A percentile compares a stretch with the other conserved stretches of the same genome.
These are phyloP conservation scores for Suhomyces yuchorum DNA, from an alignment of 1,139 yeast genomes.

Conservation along the genomic window DNA sequence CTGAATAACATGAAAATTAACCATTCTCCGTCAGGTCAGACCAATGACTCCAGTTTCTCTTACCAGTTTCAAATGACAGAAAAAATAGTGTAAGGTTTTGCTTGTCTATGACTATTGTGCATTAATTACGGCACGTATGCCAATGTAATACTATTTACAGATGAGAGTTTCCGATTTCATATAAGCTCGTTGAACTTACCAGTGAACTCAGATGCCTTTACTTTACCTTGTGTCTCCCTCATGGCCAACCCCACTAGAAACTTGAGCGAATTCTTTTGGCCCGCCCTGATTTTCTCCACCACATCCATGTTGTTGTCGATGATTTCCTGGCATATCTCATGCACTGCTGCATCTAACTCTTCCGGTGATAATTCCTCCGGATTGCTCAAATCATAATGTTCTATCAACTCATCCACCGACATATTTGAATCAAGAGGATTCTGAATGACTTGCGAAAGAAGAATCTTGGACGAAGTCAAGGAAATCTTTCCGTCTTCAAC, in stretches of 20 bases:
- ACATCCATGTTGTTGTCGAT: constrained; percentile 55
- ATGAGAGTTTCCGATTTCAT: background rate
- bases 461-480: constrained; percentile 62
- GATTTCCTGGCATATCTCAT: constrained; percentile 54
- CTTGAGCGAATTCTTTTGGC: constrained; percentile 68
- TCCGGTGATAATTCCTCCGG: constrained; percentile 33
- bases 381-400: constrained; percentile 54
- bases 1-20: background rate
- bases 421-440: constrained; percentile 36
- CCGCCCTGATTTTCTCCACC: constrained; percentile 55
- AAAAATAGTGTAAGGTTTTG: background rate
- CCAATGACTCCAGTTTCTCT: background rate
- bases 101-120: background rate
- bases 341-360: constrained; percentile 47
- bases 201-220: constrained; percentile 53
- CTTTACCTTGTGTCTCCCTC: constrained; percentile 72
- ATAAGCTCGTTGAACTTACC: constrained; percentile 39
- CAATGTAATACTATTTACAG: background rate
- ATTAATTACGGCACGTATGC: background rate
- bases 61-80: background rate
- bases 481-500: constrained; percentile 28
- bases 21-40: background rate
- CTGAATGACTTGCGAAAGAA: constrained; percentile 61
- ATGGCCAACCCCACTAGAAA: constrained; percentile 84
- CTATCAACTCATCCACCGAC: constrained; percentile 48